A percentile compares a stretch with the other conserved stretches of the same genome.
phyloP scores from a whole-genome alignment of 768 basidiomycete genomes.

The Clathrus columnatus region DNA sequence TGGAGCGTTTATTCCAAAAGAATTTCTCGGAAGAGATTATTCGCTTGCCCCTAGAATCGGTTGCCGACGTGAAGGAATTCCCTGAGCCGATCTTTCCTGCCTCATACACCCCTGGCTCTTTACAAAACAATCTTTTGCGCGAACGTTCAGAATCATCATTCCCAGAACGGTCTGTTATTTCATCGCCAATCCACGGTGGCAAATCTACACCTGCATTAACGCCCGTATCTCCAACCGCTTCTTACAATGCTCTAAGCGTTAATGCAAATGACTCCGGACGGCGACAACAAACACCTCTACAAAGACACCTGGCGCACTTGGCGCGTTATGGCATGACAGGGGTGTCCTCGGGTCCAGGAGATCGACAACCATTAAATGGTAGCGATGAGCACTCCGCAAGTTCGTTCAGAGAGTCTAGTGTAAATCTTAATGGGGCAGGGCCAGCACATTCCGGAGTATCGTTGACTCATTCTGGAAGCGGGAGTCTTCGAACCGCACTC shows the following conservation, averaged over 20 bases:
- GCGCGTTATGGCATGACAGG: slow-evolving; percentile 78
- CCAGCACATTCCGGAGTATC: slow-evolving; percentile 43
- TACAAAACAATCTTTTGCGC: slow-evolving; percentile 26
- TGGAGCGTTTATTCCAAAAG: slow-evolving; percentile 78
- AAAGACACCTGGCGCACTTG: slow-evolving; percentile 72
- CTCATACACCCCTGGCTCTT: slow-evolving; percentile 12
- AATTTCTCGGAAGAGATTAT: slow-evolving; percentile 79
- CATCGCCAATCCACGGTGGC: slow-evolving; percentile 48
- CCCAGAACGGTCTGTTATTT: slow-evolving; percentile 26
- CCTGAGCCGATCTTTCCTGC: slow-evolving; percentile 18
- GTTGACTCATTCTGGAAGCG: slow-evolving; percentile 52
- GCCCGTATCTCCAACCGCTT: slow-evolving; percentile 6
- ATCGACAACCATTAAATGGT: slow-evolving; percentile 29
- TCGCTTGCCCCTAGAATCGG: slow-evolving; percentile 52
- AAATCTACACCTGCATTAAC: slow-evolving; percentile 21
- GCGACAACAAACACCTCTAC: slow-evolving; percentile 61
- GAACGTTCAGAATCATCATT: slow-evolving; percentile 22
- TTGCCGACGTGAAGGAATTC: slow-evolving; percentile 33
- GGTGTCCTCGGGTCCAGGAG: slow-evolving; percentile 69
- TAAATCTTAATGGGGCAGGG: slow-evolving; percentile 53
- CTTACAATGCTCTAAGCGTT: slow-evolving; percentile 10
- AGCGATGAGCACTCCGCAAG: slow-evolving; percentile 54
- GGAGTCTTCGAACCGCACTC: slow-evolving; percentile 52
- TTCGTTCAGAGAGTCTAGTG: slow-evolving; percentile 68
- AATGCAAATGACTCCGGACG: slow-evolving; percentile 9